Evolutionary conservation across 2,329 filamentous ascomycete species (phyloP).

Genomic region (Daldinia eschscholtzii): DNA sequence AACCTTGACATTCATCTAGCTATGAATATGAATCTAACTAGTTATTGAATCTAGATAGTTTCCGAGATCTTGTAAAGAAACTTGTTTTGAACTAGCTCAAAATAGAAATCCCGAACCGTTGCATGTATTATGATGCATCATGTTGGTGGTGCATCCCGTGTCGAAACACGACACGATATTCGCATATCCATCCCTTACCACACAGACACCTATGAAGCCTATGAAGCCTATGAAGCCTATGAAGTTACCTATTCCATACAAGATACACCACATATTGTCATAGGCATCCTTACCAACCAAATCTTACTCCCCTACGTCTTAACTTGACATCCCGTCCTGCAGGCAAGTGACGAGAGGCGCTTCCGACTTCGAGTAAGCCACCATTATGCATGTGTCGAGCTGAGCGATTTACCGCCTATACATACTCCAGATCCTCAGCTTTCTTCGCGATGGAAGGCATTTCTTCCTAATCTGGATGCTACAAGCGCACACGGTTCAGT

Average conservation of each 20-base stretch:
- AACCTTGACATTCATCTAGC: background rate
- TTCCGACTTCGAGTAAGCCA: constrained; percentile 1
- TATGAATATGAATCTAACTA: background rate
- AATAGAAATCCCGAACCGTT: background rate
- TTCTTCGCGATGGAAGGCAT: constrained; percentile 24
- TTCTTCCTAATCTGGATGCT: constrained; percentile 21
- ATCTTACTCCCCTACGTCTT: constrained; percentile 1
- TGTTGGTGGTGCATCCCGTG: background rate
- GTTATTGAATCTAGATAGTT: background rate
- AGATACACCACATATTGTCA: background rate
- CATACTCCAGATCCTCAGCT: constrained; percentile 24
- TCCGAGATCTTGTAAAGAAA: background rate
- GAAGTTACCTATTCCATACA: no score
- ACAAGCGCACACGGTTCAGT: constrained; percentile 19
- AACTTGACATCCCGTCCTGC: background rate
- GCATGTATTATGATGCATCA: background rate
- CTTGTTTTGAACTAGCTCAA: background rate
- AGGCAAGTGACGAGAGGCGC: constrained; percentile 2
- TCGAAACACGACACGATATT: background rate
- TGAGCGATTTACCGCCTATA: constrained; percentile 34
- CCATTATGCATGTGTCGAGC: constrained; percentile 23
- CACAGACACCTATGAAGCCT: no score
- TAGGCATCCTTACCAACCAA: background rate
- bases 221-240: no score
- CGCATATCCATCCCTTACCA: constrained; percentile 6